These are phyloP conservation scores for Mariannaea elegans DNA, from an alignment of 2,329 filamentous ascomycete genomes.

Conservation along the genomic window DNA sequence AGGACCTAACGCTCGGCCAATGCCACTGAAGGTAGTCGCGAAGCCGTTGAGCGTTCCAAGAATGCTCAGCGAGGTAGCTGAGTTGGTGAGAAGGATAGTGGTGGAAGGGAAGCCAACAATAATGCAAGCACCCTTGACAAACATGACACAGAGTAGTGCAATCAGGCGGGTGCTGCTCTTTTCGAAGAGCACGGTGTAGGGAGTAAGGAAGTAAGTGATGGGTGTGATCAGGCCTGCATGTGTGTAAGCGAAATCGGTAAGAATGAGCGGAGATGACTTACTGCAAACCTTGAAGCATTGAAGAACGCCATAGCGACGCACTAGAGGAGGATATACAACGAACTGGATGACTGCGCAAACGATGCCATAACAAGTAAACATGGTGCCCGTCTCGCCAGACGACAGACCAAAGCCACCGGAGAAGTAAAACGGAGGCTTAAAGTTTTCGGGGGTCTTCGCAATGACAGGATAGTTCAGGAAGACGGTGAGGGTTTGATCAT, in stretches of 20 bases:
- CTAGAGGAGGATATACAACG: constrained; percentile 80
- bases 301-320: constrained; percentile 77
- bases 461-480: constrained; percentile 81
- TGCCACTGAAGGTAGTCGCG: constrained; percentile 81
- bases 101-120: constrained; percentile 91
- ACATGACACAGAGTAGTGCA: constrained; percentile 73
- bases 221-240: constrained; percentile 72
- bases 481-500: constrained; percentile 87
- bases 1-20: constrained; percentile 83
- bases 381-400: constrained; percentile 79
- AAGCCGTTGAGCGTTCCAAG: constrained; percentile 92
- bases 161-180: constrained; percentile 59
- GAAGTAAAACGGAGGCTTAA: constrained; percentile 80
- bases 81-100: constrained; percentile 92
- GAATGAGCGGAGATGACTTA: constrained; percentile 40
- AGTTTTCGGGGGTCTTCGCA: constrained; percentile 65
- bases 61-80: constrained; percentile 74
- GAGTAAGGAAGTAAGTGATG: constrained; percentile 80
- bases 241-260: constrained; percentile 3
- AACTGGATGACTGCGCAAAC: constrained; percentile 86
- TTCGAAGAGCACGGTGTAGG: constrained; percentile 76
- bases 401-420: constrained; percentile 79
- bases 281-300: constrained; percentile 74
- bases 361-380: constrained; percentile 86
- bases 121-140: constrained; percentile 76